Base-by-base conservation (phyloP, 768 basidiomycete species). In the Trametes villosa region DNA sequence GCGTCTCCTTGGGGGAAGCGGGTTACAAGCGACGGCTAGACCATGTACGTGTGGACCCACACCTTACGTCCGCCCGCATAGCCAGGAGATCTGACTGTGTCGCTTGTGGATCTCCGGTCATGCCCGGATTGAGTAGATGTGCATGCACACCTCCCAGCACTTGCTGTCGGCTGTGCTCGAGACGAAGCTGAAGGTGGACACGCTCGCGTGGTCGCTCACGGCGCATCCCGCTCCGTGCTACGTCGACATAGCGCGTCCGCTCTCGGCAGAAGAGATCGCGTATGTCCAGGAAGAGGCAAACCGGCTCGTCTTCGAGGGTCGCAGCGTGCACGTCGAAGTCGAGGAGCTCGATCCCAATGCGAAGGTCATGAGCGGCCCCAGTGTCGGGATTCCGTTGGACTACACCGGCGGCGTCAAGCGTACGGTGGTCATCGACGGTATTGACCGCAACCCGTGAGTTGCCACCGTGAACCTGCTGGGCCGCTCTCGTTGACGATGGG, bases 111-210 rank as follows among this genome's bases (percentile, higher is more conserved):
- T 36, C 42, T 48, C 31, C 12, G 33, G 15, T 24, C 22, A 15
- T 24, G 40, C 41, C 26, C 53, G 9, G 33, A 22, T 34, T 24
- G 40, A 20, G 44, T 65, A 91, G 88, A 91, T 91, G 88, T 83
- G 86, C 17, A 85, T 91, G 83, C 92, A 94, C 72, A 92, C 91
- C 1, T 88, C 88, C 0, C 92, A 94, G 68, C 92, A 93, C 63
- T 79, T 92, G 44, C 81, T 94, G 24, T 92, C 91, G 15, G 90
- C 91, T 0, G 78, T 92, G n/a, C 78, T 94, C 5, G 90, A 93
- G 67, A 78, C 79, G 24, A 76, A 75, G 4, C 77, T 91, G 38
- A 72, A 82, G 31, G 77, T 92, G 27, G 84, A 85, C 8, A 94
- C 92, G 2, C 79, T 92, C 22, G 88, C 88, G 2, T 94, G 92